These are phyloP conservation scores for Pezicula neosporulosa DNA, from an alignment of 2,329 filamentous ascomycete genomes.

Conservation along the genomic window DNA sequence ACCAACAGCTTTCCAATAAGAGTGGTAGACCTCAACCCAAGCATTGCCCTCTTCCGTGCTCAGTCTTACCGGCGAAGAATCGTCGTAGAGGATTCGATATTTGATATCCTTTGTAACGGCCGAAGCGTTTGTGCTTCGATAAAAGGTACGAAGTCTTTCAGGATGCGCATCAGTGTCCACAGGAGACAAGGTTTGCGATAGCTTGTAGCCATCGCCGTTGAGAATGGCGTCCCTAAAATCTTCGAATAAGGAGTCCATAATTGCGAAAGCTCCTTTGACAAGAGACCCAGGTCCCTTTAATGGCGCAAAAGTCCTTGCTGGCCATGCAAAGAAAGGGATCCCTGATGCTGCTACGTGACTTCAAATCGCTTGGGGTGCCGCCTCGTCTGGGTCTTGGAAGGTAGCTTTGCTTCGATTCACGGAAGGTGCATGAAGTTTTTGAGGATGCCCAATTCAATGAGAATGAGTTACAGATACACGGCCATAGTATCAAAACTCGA, in stretches of 20 bases:
- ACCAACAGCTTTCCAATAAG: constrained; percentile 80
- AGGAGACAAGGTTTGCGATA: constrained; percentile 75
- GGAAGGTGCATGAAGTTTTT: not conserved
- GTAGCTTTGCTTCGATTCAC: not conserved
- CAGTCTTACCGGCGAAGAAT: constrained; percentile 32
- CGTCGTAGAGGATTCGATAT: constrained; percentile 63
- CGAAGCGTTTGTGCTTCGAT: constrained; percentile 66
- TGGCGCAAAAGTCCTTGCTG: no score
- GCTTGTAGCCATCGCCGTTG: constrained; percentile 62
- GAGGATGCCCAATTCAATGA: not conserved
- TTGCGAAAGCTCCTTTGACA: not conserved
- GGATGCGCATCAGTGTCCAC: constrained; percentile 59
- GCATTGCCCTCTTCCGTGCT: constrained; percentile 59
- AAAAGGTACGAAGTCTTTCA: constrained; percentile 65
- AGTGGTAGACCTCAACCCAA: constrained; percentile 84
- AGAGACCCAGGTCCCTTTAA: no score
- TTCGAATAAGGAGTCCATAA: constrained; percentile 20
- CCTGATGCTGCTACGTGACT: constrained; percentile 9
- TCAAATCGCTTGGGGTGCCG: constrained; percentile 3
- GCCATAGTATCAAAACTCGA: no score
- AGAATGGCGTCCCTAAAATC: constrained; percentile 70
- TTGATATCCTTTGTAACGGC: constrained; percentile 61
- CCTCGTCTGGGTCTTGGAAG: not conserved
- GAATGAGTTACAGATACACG: no score
- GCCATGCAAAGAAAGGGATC: not conserved